A percentile compares a stretch with the other conserved stretches of the same genome.
These are phyloP conservation scores for Artemisia tridentata DNA, from an alignment of 129 eudicot species.

Conservation along the genomic window DNA sequence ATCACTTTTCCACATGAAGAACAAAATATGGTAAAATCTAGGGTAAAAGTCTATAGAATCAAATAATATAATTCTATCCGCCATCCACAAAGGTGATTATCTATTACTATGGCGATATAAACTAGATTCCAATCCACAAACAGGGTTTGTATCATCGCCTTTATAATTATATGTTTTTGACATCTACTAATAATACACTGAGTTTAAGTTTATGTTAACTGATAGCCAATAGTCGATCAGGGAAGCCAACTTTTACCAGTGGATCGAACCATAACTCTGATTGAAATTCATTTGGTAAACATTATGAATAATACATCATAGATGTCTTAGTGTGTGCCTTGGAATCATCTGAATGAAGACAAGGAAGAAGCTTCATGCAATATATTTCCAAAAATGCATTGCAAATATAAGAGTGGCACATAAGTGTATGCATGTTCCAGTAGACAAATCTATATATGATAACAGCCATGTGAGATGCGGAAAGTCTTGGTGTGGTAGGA, in stretches of 20 bases:
- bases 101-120: background rate
- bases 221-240: background rate
- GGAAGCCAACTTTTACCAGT: background rate
- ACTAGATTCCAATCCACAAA: background rate
- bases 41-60: background rate
- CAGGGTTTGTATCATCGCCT: slow-evolving; percentile 1
- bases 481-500: no score
- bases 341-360: background rate
- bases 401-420: background rate
- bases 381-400: background rate
- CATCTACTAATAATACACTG: background rate
- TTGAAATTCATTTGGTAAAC: background rate
- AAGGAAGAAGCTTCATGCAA: background rate
- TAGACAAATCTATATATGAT: no score
- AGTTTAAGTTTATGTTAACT: slow-evolving; percentile 3
- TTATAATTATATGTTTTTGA: background rate
- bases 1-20: background rate
- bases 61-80: background rate
- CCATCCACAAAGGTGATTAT: background rate
- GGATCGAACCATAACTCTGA: no score
- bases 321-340: background rate
- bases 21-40: background rate
- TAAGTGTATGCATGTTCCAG: no score
- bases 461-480: no score
- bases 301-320: no score